A percentile compares a stretch with the other conserved stretches of the same genome.
These are phyloP conservation scores for Pogostemon cablin DNA, from an alignment of 257 asterid genomes.

Conservation along the genomic window DNA sequence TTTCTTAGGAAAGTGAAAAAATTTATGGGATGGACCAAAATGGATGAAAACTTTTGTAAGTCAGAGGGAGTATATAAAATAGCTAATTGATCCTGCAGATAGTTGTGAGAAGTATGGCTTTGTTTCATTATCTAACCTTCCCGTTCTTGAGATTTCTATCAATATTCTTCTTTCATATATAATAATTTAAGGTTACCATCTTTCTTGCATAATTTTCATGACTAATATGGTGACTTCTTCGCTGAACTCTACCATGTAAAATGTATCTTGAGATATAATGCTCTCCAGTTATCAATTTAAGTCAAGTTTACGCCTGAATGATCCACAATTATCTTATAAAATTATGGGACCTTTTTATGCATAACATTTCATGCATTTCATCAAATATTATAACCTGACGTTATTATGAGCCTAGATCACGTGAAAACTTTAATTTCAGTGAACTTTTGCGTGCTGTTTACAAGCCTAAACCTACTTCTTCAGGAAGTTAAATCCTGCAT, in stretches of 20 bases:
- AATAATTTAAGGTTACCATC: slow-evolving; percentile 10
- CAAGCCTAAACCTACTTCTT: slow-evolving; percentile 5
- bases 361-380: background rate
- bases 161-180: background rate
- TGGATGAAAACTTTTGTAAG: no score
- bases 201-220: slow-evolving; percentile 9
- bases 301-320: background rate
- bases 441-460: background rate
- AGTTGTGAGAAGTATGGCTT: background rate
- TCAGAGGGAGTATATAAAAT: no score
- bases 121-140: slow-evolving; percentile 17
- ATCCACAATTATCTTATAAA: slow-evolving; percentile 8
- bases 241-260: slow-evolving; percentile 11
- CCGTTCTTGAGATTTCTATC: slow-evolving; percentile 3
- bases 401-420: background rate
- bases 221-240: slow-evolving; percentile 18
- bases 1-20: no score
- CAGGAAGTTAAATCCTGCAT: slow-evolving; percentile 9
- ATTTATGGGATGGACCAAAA: no score
- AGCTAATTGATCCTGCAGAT: background rate
- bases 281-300: background rate
- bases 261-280: background rate
- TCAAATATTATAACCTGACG: slow-evolving; percentile 4
- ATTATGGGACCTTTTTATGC: slow-evolving; percentile 4
- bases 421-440: slow-evolving; percentile 11